These are phyloP conservation scores for Vanrija pseudolonga DNA, from an alignment of 1,284 basidiomycete species.

Conservation along the genomic window DNA sequence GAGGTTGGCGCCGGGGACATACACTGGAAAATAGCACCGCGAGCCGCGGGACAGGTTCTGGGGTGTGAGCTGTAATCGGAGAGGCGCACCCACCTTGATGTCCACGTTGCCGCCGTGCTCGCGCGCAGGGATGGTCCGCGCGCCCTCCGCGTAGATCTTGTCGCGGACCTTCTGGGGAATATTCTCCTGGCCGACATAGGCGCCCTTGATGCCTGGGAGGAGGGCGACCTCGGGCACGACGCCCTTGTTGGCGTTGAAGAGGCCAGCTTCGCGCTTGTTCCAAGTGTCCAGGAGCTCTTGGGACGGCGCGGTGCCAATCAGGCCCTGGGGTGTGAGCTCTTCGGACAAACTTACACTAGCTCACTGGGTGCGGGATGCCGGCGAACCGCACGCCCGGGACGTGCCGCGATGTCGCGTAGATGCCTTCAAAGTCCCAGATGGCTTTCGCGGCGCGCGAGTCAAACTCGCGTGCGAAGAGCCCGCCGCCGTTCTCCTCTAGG, in stretches of 20 bases:
- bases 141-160: slow-evolving; percentile 64
- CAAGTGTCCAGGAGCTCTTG: slow-evolving; percentile 66
- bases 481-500: slow-evolving; percentile 11
- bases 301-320: slow-evolving; percentile 72
- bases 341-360: background rate
- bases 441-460: slow-evolving; percentile 65
- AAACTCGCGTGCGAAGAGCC: slow-evolving; percentile 8
- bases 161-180: slow-evolving; percentile 53
- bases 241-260: slow-evolving; percentile 56
- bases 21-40: slow-evolving; percentile 55
- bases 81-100: slow-evolving; percentile 48
- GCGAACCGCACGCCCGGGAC: slow-evolving; percentile 75
- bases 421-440: slow-evolving; percentile 70
- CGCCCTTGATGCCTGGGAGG: slow-evolving; percentile 59
- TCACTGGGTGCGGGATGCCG: slow-evolving; percentile 65
- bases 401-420: slow-evolving; percentile 67
- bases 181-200: slow-evolving; percentile 63
- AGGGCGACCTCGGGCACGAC: slow-evolving; percentile 60
- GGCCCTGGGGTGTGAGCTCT: slow-evolving; percentile 54
- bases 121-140: slow-evolving; percentile 67
- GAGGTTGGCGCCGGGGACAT: slow-evolving; percentile 66
- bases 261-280: slow-evolving; percentile 66
- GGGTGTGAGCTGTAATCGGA: too few species aligned
- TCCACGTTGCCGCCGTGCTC: slow-evolving; percentile 77
- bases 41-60: slow-evolving; percentile 5